Evolutionary conservation across 2,329 filamentous ascomycete genomes (phyloP).

Genomic region (Botrytis squamosa): DNA sequence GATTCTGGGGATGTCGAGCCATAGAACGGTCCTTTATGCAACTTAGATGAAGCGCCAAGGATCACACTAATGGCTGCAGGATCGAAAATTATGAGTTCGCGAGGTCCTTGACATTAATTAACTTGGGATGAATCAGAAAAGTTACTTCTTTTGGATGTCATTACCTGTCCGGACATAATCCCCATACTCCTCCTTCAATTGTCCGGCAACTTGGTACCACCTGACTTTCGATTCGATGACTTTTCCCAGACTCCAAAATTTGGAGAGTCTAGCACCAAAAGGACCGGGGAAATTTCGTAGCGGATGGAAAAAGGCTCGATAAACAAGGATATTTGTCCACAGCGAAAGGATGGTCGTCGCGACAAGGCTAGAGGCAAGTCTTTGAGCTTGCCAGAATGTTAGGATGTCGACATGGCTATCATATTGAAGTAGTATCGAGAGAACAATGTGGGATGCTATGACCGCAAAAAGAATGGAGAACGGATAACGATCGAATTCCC

Average conservation of each 20-base stretch:
- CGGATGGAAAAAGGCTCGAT: slow-evolving; percentile 49
- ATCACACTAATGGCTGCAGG: slow-evolving; percentile 29
- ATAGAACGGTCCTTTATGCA: slow-evolving; percentile 32
- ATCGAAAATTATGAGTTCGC: slow-evolving; percentile 27
- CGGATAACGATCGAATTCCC: slow-evolving; percentile 2
- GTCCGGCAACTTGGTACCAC: slow-evolving; percentile 25
- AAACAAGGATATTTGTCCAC: slow-evolving; percentile 48
- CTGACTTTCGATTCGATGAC: slow-evolving; percentile 11
- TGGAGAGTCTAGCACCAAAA: slow-evolving; percentile 28
- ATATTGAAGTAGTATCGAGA: not conserved
- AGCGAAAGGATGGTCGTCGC: not conserved
- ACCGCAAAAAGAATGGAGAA: not conserved
- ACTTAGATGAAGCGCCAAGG: slow-evolving; percentile 26
- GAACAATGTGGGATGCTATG: not conserved
- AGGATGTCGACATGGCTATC: not conserved
- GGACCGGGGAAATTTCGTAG: slow-evolving; percentile 37
- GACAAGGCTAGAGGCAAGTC: not conserved
- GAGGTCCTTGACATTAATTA: slow-evolving; percentile 23
- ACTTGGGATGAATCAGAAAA: not conserved
- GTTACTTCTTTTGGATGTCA: not conserved
- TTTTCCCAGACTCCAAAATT: slow-evolving; percentile 28
- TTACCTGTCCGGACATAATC: slow-evolving; percentile 30
- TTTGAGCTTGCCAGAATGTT: not conserved
- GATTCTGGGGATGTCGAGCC: slow-evolving; percentile 26
- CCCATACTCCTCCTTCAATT: slow-evolving; percentile 30